Conservation (phyloP, 164 flowering plant genomes). For the Cinnamomum micranthum region DNA sequence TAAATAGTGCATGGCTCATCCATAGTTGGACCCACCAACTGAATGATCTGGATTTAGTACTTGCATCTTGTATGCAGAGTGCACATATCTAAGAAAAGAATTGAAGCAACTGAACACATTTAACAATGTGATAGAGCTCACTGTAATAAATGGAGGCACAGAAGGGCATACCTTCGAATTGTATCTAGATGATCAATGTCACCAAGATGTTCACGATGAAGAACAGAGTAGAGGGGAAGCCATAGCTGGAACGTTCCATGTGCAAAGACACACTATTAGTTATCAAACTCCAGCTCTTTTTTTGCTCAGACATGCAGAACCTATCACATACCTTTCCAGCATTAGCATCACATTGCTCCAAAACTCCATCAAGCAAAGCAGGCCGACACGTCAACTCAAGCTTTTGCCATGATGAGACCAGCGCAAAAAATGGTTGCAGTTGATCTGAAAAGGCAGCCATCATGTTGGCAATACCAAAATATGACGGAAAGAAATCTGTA, state of each 20-base stretch:
- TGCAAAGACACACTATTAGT: neutral
- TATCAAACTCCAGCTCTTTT: neutral
- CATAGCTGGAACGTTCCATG: slow-evolving; percentile 54
- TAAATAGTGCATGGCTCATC: no score
- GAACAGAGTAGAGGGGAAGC: slow-evolving; percentile 83
- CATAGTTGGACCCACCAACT: neutral
- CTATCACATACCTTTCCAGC: slow-evolving; percentile 59
- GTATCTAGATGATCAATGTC: slow-evolving; percentile 40
- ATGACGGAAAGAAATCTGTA: neutral
- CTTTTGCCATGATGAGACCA: slow-evolving; percentile 72
- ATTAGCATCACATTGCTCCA: slow-evolving; percentile 59
- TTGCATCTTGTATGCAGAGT: neutral
- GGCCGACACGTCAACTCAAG: slow-evolving; percentile 86
- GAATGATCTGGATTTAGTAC: neutral
- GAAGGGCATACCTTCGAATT: slow-evolving; percentile 44
- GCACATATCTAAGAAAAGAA: neutral
- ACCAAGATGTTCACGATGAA: slow-evolving; percentile 35
- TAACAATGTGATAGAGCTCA: no score
- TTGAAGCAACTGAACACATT: no score
- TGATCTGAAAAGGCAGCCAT: slow-evolving; percentile 32
- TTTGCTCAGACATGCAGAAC: neutral
- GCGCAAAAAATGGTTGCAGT: slow-evolving; percentile 47
- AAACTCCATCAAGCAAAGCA: slow-evolving; percentile 75
- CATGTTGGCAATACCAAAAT: neutral
- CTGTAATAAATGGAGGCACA: slow-evolving; percentile 5